phyloP scores from a whole-genome alignment of 2,329 filamentous ascomycete species.

The Fusarium oxysporum region DNA sequence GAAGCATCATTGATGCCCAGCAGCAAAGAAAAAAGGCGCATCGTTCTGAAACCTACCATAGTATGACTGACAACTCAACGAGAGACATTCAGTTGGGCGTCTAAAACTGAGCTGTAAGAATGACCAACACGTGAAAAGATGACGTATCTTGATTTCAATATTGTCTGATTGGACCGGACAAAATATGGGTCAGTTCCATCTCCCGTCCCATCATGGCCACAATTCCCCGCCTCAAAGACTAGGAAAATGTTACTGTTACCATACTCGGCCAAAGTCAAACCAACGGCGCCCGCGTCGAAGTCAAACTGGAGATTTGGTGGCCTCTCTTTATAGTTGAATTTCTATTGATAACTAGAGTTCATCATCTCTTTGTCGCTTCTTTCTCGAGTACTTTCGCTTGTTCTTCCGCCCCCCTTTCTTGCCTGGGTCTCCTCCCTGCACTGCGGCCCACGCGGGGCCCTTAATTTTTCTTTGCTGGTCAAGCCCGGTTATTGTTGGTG shows the following conservation, averaged over 20 bases:
- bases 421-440: slow-evolving; percentile 23
- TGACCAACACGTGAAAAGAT: slow-evolving; percentile 21
- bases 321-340: neutral
- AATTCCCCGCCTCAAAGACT: slow-evolving; percentile 34
- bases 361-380: slow-evolving; percentile 2
- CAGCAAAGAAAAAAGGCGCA: neutral
- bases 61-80: slow-evolving; percentile 10
- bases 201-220: slow-evolving; percentile 9
- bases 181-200: slow-evolving; percentile 30
- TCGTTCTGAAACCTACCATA: neutral
- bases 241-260: slow-evolving; percentile 13
- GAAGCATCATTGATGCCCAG: slow-evolving; percentile 10
- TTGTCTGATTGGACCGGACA: slow-evolving; percentile 33
- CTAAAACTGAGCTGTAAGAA: slow-evolving; percentile 7
- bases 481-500: slow-evolving; percentile 6
- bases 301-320: slow-evolving; percentile 12
- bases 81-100: slow-evolving; percentile 18
- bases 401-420: slow-evolving; percentile 8
- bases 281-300: slow-evolving; percentile 2
- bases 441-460: slow-evolving; percentile 37
- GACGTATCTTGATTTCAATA: slow-evolving; percentile 31
- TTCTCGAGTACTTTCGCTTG: neutral
- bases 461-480: slow-evolving; percentile 34
- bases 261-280: slow-evolving; percentile 11
- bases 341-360: slow-evolving; percentile 3